Evolutionary conservation across 768 basidiomycete species (phyloP), one percentile per base, ranked within the genome.

Genomic region (Suillus sp.): DNA sequence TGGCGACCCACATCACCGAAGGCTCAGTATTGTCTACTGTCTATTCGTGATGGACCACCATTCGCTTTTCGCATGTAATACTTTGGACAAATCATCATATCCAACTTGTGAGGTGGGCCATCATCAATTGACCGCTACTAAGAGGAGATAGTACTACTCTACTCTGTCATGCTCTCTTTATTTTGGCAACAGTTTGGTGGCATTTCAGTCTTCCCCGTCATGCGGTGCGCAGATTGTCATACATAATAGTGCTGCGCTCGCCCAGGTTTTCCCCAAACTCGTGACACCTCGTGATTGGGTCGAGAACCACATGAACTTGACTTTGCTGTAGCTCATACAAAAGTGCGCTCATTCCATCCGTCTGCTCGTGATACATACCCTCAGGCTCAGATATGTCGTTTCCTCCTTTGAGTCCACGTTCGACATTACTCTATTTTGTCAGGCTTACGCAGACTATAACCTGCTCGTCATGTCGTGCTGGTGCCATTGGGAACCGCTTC

Each of bases 321-420:
- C 16, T 50, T 16, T 18, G 18, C 48, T 50, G 18, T 7, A 8
- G 48, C 18, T 18, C 16, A 16, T 50, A 50, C 30, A 51, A 51
- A 27, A 30, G 18, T 9, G 1, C 6, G 18, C 18, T 14, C 22
- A 47, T 47, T 22, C 16, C 30, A 9, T 50, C 48, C 8, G 27
- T 50, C 48, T 50, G 27, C 50, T 51, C 50, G 4, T 30, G 16
- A 30, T 18, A 58, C 64, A n/a, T n/a, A n/a, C 42, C 20, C 13
- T 20, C 22, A 20, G 27, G 51, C 59, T 35, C 43, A 53, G 53
- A 47, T 65, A 76, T 76, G 74, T 68, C 62, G 8, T 47, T 65
- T 40, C 51, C 61, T 38, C 65, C 35, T 5, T 37, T 67, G n/a
- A n/a, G 43, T 11, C 43, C n/a, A 47, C 60, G 55, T 32, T 37